phyloP scores from a whole-genome alignment of 495 filamentous ascomycete genomes.

The Cercophora sp. region DNA sequence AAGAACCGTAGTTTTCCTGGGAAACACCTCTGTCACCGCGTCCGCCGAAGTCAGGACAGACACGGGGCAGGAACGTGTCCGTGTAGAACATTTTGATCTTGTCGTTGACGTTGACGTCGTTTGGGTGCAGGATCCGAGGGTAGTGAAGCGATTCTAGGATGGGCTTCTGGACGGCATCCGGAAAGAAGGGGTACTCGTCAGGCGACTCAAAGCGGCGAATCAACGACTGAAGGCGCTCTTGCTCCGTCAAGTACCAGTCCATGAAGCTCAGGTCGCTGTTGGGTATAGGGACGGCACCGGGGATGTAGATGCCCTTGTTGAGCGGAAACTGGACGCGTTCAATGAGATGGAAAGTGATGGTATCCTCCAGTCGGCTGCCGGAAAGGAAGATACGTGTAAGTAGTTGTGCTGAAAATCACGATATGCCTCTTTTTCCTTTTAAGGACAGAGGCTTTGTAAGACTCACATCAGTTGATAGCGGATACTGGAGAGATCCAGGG shows the following conservation, averaged over 20 bases:
- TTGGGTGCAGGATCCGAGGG: conserved; percentile 85
- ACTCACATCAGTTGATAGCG: conserved; percentile 91
- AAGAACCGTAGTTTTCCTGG: conserved; percentile 91
- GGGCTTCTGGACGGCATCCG: conserved; percentile 70
- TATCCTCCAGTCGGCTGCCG: conserved; percentile 87
- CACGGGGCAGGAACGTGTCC: conserved; percentile 72
- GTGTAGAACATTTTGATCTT: conserved; percentile 84
- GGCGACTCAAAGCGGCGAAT: conserved; percentile 94
- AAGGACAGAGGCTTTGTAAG: too few species aligned
- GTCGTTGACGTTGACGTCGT: conserved; percentile 87
- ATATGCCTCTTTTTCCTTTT: too few species aligned
- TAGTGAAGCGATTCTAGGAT: conserved; percentile 86
- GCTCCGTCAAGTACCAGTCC: conserved; percentile 87
- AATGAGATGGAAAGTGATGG: conserved; percentile 97
- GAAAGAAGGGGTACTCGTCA: conserved; percentile 98
- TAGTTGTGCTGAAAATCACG: too few species aligned
- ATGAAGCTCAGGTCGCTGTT: conserved; percentile 68
- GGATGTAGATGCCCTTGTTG: conserved; percentile 79
- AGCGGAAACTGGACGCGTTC: conserved; percentile 96
- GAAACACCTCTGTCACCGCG: conserved; percentile 76
- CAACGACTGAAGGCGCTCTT: conserved; percentile 87
- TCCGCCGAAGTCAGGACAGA: conserved; percentile 65
- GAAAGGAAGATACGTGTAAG: neutral
- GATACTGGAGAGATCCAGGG: conserved; percentile 86
- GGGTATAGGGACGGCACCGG: conserved; percentile 80